phyloP scores from a whole-genome alignment of 257 asterid species.

The Ballota nigra region DNA sequence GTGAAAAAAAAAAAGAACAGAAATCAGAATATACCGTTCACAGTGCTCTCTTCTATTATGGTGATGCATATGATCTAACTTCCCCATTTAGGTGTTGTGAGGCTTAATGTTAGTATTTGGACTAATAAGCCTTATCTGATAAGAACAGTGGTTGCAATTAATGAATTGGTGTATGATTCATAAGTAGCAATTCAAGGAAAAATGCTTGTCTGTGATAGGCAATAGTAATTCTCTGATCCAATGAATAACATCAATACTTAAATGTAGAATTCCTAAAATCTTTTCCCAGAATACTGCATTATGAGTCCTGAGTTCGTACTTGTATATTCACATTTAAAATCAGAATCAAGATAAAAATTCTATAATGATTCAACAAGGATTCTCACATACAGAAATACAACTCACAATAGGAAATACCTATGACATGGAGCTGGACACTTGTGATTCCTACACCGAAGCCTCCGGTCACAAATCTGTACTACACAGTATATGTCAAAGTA shows the following conservation, averaged over 20 bases:
- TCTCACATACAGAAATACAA: neutral
- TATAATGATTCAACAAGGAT: no score
- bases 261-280: neutral
- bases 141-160: neutral
- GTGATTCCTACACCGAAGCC: conserved; percentile 93
- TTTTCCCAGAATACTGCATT: neutral
- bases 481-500: conserved; percentile 14
- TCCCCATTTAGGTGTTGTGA: neutral
- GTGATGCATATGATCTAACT: conserved; percentile 3
- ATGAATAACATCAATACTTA: neutral
- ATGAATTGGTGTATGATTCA: neutral
- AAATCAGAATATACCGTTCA: conserved; percentile 24
- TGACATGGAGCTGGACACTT: conserved; percentile 98
- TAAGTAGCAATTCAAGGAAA: neutral
- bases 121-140: neutral
- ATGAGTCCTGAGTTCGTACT: neutral
- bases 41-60: neutral
- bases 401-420: conserved; percentile 44
- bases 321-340: neutral
- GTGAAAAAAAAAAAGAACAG: conserved; percentile 24
- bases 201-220: neutral
- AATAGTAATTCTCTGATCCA: neutral
- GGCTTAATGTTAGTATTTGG: neutral
- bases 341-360: neutral
- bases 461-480: conserved; percentile 80